phyloP scores from a whole-genome alignment of 108 stramenopile genomes.

The Discostella pseudostelligera region DNA sequence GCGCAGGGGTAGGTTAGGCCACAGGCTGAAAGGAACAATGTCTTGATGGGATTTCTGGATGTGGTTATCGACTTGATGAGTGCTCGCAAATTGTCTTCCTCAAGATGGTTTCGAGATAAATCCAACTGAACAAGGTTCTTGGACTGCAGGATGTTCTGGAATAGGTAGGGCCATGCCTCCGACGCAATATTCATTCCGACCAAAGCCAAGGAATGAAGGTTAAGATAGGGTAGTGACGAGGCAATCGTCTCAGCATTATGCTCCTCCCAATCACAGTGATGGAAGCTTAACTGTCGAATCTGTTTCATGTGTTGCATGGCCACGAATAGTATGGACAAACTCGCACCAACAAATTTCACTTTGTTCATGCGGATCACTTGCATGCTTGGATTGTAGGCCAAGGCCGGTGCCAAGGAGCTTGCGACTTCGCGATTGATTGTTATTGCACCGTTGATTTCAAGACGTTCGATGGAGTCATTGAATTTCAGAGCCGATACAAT shows the following conservation, averaged over 20 bases:
- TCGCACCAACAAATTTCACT: conserved; percentile 7
- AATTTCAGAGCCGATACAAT: conserved; percentile 2
- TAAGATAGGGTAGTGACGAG: conserved; percentile 7
- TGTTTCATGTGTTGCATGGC: conserved; percentile 18
- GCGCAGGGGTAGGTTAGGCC: neutral
- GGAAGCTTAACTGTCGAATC: conserved; percentile 12
- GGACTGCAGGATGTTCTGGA: neutral
- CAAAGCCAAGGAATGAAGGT: conserved; percentile 10
- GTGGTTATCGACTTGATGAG: neutral
- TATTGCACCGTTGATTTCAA: conserved; percentile 1
- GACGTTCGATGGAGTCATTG: neutral
- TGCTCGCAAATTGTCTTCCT: neutral
- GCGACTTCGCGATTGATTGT: conserved; percentile 2
- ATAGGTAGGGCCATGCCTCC: conserved; percentile 7
- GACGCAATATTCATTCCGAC: conserved; percentile 7
- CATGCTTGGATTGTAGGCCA: neutral
- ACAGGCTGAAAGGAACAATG: conserved; percentile 1
- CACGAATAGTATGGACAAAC: conserved; percentile 6
- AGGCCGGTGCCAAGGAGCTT: neutral
- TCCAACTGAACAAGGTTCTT: conserved; percentile 9
- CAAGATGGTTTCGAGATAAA: conserved; percentile 7
- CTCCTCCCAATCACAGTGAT: conserved; percentile 14
- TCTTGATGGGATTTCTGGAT: neutral
- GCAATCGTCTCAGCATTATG: conserved; percentile 19
- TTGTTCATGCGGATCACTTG: conserved; percentile 5